Conservation (phyloP, 352 stramenopile species). For the Phytopythium litorale region DNA sequence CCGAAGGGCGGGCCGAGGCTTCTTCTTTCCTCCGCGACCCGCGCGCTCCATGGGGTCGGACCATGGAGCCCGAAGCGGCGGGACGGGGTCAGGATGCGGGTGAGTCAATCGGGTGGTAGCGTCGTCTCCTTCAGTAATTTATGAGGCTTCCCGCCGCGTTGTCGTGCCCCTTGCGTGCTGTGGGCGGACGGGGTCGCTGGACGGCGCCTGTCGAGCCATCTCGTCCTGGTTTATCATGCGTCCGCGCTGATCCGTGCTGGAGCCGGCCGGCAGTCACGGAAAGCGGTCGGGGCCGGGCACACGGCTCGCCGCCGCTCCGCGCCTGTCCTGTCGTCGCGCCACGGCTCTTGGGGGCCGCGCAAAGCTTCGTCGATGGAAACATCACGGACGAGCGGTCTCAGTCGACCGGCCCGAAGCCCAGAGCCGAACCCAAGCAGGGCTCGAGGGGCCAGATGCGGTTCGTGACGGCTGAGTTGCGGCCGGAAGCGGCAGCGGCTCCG, state of each 20-base stretch:
- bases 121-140: background rate
- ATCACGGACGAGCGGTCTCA: background rate
- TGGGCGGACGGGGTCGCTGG: background rate
- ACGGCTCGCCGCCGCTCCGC: background rate
- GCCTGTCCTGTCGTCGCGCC: background rate
- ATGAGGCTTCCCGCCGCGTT: background rate
- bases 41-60: background rate
- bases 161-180: background rate
- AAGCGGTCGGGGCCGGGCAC: background rate
- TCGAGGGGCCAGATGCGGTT: background rate
- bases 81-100: background rate
- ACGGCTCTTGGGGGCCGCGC: background rate
- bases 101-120: background rate
- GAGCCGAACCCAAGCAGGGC: background rate
- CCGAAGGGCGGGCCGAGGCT: background rate
- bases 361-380: background rate
- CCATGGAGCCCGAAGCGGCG: conserved; percentile 1
- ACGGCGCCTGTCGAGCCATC: background rate
- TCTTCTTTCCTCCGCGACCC: background rate
- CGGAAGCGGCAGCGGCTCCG: background rate
- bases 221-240: conserved; percentile 1
- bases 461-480: background rate
- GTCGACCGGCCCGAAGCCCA: background rate
- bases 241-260: background rate
- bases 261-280: too few relatives aligned